Conservation (phyloP, 2,329 filamentous ascomycete genomes). For the Thielaviopsis cerberus region DNA sequence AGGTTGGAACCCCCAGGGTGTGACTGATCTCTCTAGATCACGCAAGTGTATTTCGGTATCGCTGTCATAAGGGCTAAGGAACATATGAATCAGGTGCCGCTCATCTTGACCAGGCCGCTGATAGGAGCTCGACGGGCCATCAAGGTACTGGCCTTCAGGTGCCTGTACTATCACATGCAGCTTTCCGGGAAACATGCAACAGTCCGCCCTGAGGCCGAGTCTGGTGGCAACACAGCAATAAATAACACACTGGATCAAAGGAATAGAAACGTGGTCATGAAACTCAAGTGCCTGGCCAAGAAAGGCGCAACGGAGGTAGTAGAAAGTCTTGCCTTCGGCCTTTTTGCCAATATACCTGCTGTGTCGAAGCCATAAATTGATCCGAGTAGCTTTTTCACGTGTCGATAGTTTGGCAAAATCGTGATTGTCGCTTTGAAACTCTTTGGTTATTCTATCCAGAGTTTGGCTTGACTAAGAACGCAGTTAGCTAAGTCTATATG, state of each 20-base stretch:
- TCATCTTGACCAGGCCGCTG: slow-evolving; percentile 17
- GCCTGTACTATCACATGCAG: slow-evolving; percentile 64
- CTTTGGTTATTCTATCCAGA: slow-evolving; percentile 43
- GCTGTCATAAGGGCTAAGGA: slow-evolving; percentile 63
- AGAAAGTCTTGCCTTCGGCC: slow-evolving; percentile 1
- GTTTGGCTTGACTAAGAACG: slow-evolving; percentile 35
- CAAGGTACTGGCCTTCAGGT: slow-evolving; percentile 38
- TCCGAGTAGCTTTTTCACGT: slow-evolving; percentile 45
- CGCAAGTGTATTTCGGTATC: slow-evolving; percentile 45
- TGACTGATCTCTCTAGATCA: slow-evolving; percentile 41
- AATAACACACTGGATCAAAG: slow-evolving; percentile 71
- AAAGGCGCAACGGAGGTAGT: slow-evolving; percentile 8
- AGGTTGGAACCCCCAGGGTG: slow-evolving; percentile 26
- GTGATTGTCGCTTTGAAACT: slow-evolving; percentile 34
- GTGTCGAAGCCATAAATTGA: slow-evolving; percentile 51
- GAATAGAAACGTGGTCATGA: slow-evolving; percentile 57
- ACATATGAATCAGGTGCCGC: slow-evolving; percentile 34
- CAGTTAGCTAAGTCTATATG: background rate
- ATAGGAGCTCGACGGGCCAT: slow-evolving; percentile 21
- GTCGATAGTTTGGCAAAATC: slow-evolving; percentile 38
- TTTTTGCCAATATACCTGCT: slow-evolving; percentile 53
- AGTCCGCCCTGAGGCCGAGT: slow-evolving; percentile 56
- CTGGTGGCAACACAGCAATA: slow-evolving; percentile 63
- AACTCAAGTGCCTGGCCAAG: slow-evolving; percentile 65
- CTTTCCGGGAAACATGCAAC: slow-evolving; percentile 68